Base-by-base conservation (phyloP, 2,329 filamentous ascomycete species). In the Fonsecaea monophora region DNA sequence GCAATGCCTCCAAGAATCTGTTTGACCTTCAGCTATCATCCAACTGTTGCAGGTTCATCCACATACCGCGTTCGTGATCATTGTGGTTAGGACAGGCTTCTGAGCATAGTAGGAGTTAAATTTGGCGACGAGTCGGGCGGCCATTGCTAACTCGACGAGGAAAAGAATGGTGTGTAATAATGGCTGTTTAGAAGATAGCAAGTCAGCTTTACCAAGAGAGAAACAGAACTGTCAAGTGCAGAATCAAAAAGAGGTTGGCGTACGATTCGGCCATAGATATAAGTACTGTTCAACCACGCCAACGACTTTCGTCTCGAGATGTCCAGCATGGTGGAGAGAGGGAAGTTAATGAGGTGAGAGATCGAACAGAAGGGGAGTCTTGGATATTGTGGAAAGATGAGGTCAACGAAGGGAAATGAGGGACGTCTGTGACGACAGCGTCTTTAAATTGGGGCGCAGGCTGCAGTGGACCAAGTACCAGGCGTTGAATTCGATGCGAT, bases 81-180 rank as follows among this genome's bases (percentile, higher is more conserved):
- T 99, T 80, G 96, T 99, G 69, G 95, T 99, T 75, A 99, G 87
- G 50, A 99, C 92, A 75, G 94, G 95, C 76, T 92, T 91, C 76
- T 93, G 89, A 72, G 92, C 90, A 86, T 98, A 99, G 82, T 96
- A 97, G 72, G 88, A 86, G 81, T 97, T 97, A 85, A 96, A 99
- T 77, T 92, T 92, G 74, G 92, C 87, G 54, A 90, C 89, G 63
- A 99, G 83, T 71, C 95, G 86, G 72, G 90, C 91, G 69, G 94
- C 87, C 78, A 96, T 89, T 66, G 88, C 89, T 88, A 98, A 92
- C 81, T 99, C 91, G 80, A 97, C 86, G 53, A 97, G 79, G 78
- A 97, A 91, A 70, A 97, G 86, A 75, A 96, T 83, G 67, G 89
- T 84, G 82, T 98, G 93, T 65, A 98, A 83, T 63, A 98, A 84